phyloP scores from a whole-genome alignment of 352 stramenopile genomes.

The Peronospora belbahrii region DNA sequence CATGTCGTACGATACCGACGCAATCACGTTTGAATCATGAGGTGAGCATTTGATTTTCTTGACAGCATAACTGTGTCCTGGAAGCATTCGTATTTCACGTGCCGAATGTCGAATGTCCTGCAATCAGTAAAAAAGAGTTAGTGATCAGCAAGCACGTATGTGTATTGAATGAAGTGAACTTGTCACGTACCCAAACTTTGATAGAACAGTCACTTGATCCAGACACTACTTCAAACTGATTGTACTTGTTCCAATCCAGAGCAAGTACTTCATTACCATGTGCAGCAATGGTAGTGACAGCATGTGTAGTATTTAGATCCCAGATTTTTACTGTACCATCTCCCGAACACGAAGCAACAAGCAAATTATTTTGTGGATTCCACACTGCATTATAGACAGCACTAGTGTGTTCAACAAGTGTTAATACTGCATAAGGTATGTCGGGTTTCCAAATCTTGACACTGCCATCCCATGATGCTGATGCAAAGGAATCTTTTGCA shows the following conservation, averaged over 20 bases:
- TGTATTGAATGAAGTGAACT: neutral
- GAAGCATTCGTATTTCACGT: slow-evolving; percentile 55
- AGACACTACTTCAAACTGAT: slow-evolving; percentile 80
- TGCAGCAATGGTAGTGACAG: slow-evolving; percentile 51
- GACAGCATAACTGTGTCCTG: slow-evolving; percentile 79
- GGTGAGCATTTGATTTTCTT: slow-evolving; percentile 82
- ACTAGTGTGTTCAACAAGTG: slow-evolving; percentile 68
- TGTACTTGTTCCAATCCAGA: slow-evolving; percentile 92
- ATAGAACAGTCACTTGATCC: slow-evolving; percentile 79
- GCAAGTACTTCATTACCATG: slow-evolving; percentile 80
- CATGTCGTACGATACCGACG: slow-evolving; percentile 88
- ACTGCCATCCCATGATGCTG: slow-evolving; percentile 79
- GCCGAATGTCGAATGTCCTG: slow-evolving; percentile 75
- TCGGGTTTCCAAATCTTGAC: slow-evolving; percentile 85
- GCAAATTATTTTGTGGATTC: slow-evolving; percentile 65
- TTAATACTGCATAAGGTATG: slow-evolving; percentile 57
- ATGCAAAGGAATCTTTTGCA: slow-evolving; percentile 81
- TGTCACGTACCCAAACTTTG: slow-evolving; percentile 69
- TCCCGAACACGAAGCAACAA: slow-evolving; percentile 72
- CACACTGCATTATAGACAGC: slow-evolving; percentile 82
- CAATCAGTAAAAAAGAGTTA: neutral
- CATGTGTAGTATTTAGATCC: slow-evolving; percentile 54
- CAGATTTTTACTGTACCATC: slow-evolving; percentile 75
- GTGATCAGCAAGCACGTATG: neutral
- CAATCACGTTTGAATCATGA: slow-evolving; percentile 73